Conservation (phyloP, 805 yeast species). For the Grigorovia jiainica region DNA sequence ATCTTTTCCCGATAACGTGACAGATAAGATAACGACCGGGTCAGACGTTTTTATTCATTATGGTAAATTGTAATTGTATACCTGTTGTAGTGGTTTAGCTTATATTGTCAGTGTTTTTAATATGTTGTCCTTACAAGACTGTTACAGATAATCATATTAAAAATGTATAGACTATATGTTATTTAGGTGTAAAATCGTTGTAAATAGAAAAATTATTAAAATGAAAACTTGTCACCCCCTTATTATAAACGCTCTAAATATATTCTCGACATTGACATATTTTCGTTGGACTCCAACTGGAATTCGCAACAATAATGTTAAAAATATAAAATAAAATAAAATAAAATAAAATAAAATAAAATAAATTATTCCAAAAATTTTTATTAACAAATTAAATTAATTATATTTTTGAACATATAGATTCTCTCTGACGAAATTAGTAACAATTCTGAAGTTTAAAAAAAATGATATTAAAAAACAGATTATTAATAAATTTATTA, state of each 20-base stretch:
- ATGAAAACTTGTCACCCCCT: too few species aligned
- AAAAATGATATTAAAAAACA: neutral
- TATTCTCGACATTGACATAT: too few species aligned
- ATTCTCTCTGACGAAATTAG: neutral
- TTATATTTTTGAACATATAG: neutral
- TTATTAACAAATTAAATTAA: neutral
- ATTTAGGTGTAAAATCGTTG: too few species aligned
- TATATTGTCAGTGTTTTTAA: too few species aligned
- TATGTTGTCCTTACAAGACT: too few species aligned
- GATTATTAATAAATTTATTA: neutral
- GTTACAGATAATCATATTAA: too few species aligned
- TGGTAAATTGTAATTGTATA: neutral
- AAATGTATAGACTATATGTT: too few species aligned
- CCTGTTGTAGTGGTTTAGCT: neutral
- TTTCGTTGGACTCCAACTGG: neutral
- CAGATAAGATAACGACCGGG: neutral
- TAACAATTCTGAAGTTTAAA: neutral
- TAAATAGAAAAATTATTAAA: too few species aligned
- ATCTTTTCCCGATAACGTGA: neutral
- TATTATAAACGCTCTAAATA: too few species aligned
- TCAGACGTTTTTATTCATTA: neutral
- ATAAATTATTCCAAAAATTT: neutral
- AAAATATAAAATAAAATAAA: neutral
- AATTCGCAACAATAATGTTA: neutral
- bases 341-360: too few species aligned